Evolutionary conservation across 1,284 basidiomycete genomes (phyloP), one percentile per base, ranked within the genome.

Genomic region (Irpex lacteus): DNA sequence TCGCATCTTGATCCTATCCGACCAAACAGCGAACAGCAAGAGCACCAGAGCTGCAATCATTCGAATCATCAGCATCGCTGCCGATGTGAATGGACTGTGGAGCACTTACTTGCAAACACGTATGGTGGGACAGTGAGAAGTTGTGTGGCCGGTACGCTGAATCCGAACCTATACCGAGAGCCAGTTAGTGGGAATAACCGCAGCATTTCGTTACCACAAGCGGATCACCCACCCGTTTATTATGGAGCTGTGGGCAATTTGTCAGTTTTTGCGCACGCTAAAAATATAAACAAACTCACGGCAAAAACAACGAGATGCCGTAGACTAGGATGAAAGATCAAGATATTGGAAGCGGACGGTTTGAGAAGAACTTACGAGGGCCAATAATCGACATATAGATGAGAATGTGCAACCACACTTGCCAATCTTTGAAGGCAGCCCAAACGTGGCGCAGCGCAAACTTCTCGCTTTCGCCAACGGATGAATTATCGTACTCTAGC

Each of bases 111-210:
- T 0, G 86, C 86, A 61, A 84, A 77, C 36, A 87, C 73, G 70
- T 91, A 91, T 15, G 88, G 85, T 0, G 90, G 90, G 0, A 91
- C 83, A 0, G 89, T 90, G 34, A 91, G 79, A 1, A 92, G 78
- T 68, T 91, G 87, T 63, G 83, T 86, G 65, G 88, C 78, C 0
- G 86, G 76, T 2, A 84, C 76, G 8, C 77, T 74, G 70, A 83
- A 83, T 5, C 86, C 88, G 64, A 89, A 90, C 36, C 83, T 86
- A 63, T 15, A 21, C 8, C 18, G 63, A 18, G 53, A 44, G 40
- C 11, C 64, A 47, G 62, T 38, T 56, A 19, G 47, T 58, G 26
- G 50, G 19, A 49, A 55, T 26, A 62, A 37, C 13, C 49, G 40
- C 40, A 44, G 40, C 40, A 44, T 44, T 7, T 9, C 40, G 11